These are phyloP conservation scores for Lactifluus volemus DNA, from an alignment of 768 basidiomycete species.

Conservation along the genomic window DNA sequence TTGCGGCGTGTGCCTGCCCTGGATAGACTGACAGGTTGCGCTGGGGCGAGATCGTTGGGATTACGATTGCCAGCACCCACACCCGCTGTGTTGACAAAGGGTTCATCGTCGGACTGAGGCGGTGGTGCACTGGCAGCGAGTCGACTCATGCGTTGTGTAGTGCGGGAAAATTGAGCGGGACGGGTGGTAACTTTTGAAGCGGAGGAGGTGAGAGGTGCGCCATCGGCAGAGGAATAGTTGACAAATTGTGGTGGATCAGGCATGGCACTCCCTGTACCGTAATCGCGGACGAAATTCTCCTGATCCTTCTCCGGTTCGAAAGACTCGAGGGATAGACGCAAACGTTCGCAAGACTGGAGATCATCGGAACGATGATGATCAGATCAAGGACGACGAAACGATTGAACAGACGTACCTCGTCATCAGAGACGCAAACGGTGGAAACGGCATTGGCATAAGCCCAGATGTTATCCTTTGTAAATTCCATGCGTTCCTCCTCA, in stretches of 20 bases:
- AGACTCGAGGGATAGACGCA: conserved; percentile 79
- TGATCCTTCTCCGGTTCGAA: conserved; percentile 85
- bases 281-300: conserved; percentile 80
- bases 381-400: neutral
- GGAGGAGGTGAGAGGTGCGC: conserved; percentile 54
- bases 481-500: conserved; percentile 90
- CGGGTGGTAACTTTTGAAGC: conserved; percentile 49
- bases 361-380: neutral
- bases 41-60: conserved; percentile 25
- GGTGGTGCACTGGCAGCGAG: conserved; percentile 25
- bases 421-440: conserved; percentile 89
- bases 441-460: conserved; percentile 94
- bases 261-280: conserved; percentile 82
- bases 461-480: conserved; percentile 95
- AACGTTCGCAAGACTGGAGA: conserved; percentile 81
- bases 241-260: conserved; percentile 84
- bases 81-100: conserved; percentile 52
- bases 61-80: conserved; percentile 57
- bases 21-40: conserved; percentile 28
- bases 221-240: conserved; percentile 52
- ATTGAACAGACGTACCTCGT: conserved; percentile 55
- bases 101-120: conserved; percentile 33
- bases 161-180: conserved; percentile 44
- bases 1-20: conserved; percentile 22
- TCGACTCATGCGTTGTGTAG: conserved; percentile 29